Evolutionary conservation across 345 rosid species (phyloP).

Genomic region (Gossypium raimondii): DNA sequence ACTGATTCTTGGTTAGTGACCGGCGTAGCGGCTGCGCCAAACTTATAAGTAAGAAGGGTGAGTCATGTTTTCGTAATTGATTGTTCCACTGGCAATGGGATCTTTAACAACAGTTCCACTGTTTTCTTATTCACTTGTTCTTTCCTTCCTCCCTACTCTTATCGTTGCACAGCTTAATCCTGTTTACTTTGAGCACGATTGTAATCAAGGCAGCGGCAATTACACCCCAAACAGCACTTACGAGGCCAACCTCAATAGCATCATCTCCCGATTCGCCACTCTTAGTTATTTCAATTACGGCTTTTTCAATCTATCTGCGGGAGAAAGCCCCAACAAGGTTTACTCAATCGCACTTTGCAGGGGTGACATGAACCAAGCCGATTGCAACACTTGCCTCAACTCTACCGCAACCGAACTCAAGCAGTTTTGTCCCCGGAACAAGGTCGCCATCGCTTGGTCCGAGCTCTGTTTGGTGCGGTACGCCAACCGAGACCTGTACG

Average conservation of each 20-base stretch:
- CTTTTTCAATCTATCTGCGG: neutral
- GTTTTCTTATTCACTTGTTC: neutral
- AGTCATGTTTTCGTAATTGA: neutral
- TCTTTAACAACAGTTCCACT: neutral
- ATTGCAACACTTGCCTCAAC: slow-evolving; percentile 33
- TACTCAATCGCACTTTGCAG: neutral
- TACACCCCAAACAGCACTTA: neutral
- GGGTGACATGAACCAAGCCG: neutral
- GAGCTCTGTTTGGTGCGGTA: slow-evolving; percentile 42
- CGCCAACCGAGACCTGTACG: slow-evolving; percentile 30
- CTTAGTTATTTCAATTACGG: neutral
- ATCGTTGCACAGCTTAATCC: neutral
- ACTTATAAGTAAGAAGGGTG: neutral
- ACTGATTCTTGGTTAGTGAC: too few relatives aligned
- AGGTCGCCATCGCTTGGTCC: slow-evolving; percentile 33
- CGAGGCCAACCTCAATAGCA: neutral
- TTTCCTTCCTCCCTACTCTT: neutral
- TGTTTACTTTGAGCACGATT: neutral
- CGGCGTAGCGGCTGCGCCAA: neutral
- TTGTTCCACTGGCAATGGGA: neutral
- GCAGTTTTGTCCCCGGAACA: slow-evolving; percentile 31
- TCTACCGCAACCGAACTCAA: slow-evolving; percentile 19
- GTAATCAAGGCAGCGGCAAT: neutral
- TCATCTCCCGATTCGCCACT: neutral
- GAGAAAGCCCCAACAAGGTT: neutral